Conservation (phyloP, 768 basidiomycete species). For the Atractiella rhizophila region DNA sequence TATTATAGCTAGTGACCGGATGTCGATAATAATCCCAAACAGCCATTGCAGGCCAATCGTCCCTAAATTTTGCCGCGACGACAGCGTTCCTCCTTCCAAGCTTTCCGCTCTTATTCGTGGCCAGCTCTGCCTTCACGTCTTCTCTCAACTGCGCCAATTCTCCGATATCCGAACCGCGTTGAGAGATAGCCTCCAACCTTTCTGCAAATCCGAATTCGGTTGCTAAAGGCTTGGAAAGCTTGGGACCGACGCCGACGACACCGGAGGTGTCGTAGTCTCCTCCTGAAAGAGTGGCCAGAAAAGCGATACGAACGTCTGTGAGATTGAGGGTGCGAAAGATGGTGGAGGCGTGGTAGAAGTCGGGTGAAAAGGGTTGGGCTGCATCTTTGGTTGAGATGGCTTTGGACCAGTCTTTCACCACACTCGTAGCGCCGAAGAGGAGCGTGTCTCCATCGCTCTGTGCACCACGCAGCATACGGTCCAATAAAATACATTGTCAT, state of each 20-base stretch:
- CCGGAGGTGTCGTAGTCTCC: conserved; percentile 10
- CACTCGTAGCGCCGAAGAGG: conserved; percentile 10
- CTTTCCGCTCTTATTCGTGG: neutral
- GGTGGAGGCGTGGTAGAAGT: neutral
- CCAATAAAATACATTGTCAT: accelerated
- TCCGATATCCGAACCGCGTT: neutral
- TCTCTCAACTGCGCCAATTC: conserved; percentile 1
- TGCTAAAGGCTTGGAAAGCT: neutral
- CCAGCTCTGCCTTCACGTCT: conserved; percentile 3
- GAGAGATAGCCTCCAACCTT: neutral
- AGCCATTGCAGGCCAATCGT: no score
- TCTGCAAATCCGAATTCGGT: neutral
- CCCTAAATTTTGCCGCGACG: conserved; percentile 4
- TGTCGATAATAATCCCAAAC: no score
- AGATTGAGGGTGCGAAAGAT: conserved; percentile 1
- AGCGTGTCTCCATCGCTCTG: conserved; percentile 14
- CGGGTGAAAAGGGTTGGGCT: neutral
- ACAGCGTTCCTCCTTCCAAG: neutral
- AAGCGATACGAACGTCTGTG: conserved; percentile 5
- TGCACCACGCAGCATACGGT: neutral
- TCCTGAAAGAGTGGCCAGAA: conserved; percentile 10
- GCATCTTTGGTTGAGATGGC: neutral
- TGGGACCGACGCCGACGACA: neutral
- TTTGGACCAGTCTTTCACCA: neutral
- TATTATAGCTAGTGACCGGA: no score